phyloP scores from a whole-genome alignment of 2,329 filamentous ascomycete genomes.

The Talaromyces sp. region DNA sequence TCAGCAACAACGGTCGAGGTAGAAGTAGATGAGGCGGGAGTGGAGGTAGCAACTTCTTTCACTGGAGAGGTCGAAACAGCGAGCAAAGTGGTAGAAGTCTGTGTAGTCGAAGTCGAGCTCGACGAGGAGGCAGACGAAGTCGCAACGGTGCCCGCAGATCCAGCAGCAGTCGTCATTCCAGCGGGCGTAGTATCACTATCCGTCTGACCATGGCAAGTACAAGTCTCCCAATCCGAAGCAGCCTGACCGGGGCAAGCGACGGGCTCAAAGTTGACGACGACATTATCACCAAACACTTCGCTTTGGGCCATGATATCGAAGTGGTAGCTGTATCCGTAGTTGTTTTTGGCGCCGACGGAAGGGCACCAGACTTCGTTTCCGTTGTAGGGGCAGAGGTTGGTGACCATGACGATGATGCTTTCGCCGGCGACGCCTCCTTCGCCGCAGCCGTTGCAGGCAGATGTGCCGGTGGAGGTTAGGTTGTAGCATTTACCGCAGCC shows the following conservation, averaged over 20 bases:
- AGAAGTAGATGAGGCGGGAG: background rate
- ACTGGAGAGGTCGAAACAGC: background rate
- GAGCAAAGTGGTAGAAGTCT: background rate
- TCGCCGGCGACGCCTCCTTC: conserved; percentile 25
- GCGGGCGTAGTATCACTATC: conserved; percentile 21
- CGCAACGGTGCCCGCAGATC: background rate
- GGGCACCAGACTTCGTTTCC: conserved; percentile 41
- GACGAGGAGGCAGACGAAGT: background rate
- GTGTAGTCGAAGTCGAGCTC: background rate
- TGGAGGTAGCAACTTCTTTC: background rate
- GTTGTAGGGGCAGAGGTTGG: conserved; percentile 38
- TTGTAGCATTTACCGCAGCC: conserved; percentile 31
- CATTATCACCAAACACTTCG: conserved; percentile 36
- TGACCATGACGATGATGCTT: conserved; percentile 33
- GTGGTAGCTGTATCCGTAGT: conserved; percentile 38
- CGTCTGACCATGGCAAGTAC: conserved; percentile 27
- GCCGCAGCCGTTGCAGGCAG: conserved; percentile 26
- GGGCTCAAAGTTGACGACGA: conserved; percentile 35
- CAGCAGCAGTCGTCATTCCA: conserved; percentile 7
- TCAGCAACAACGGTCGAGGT: background rate
- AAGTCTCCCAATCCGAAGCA: conserved; percentile 28
- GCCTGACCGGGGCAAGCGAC: conserved; percentile 32
- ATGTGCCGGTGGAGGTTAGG: conserved; percentile 26
- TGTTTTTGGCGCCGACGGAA: conserved; percentile 30
- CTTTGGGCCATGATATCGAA: conserved; percentile 39